Base-by-base conservation (phyloP, 179 eudicot genomes). In the Beta macrorhiza region DNA sequence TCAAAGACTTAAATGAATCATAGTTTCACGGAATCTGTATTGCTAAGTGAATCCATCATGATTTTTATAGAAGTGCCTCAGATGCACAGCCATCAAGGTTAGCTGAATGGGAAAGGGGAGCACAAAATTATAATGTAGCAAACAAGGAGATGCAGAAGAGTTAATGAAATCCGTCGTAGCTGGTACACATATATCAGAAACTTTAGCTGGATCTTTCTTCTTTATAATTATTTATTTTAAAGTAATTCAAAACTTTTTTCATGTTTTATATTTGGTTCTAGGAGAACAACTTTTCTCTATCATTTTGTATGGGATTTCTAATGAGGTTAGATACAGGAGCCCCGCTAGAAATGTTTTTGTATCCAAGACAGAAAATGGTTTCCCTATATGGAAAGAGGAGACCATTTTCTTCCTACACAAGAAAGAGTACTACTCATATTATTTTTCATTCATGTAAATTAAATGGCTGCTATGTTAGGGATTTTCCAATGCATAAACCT, bases 31-130 rank as follows among this genome's bases (percentile, higher is more conserved):
- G 22, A 7, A 42, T 29, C 10, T 53, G 49, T n/a, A 53, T 29
- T 74, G 32, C 20, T 67, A 47, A 56, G 53, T 47, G 17, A 47
- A 49, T 20, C 12, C 59, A 67, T 69, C 64, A 56, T 20, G 7
- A 12, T 29, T 56, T 56, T 56, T 3, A 19, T 42, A 44, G 20
- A 79, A 9, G 65, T 25, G 25, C 19, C 32, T 59, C 6, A 72
- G 44, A 76, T 47, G 57, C 69, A 76, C 44, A n/a, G 9, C 14
- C 44, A 58, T 58, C 61, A 71, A 71, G 17, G 7, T 45, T 70
- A 8, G 74, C 45, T 79, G n/a, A 45, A 57, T 37, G 57, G 53
- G 5, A 72, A 79, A 45, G 55, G 37, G 67, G 72, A 70, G 17
- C 22, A 72, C 16, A 61, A 51, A 16, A 13, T 19, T 19, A 44